Evolutionary conservation across 306 rosid genomes (phyloP).

Genomic region (Trifolium dubium): DNA sequence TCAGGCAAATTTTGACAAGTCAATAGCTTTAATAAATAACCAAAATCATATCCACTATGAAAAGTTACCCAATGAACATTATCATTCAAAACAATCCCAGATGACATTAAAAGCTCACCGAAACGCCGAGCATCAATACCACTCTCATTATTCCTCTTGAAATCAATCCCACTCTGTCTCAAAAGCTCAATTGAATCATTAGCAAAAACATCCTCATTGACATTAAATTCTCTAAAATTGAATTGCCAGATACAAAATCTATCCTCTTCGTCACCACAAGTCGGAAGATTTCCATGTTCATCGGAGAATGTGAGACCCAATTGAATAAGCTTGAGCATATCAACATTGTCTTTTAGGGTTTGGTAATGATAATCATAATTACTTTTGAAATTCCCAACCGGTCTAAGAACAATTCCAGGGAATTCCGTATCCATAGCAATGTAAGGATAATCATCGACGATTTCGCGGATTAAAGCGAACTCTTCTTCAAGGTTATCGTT

Average conservation of each 20-base stretch:
- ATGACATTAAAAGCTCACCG: conserved; percentile 54
- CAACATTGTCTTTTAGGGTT: conserved; percentile 59
- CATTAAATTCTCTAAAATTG: conserved; percentile 57
- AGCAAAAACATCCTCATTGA: conserved; percentile 57
- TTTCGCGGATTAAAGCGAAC: conserved; percentile 48
- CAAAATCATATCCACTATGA: conserved; percentile 61
- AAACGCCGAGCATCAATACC: conserved; percentile 54
- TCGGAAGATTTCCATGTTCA: conserved; percentile 54
- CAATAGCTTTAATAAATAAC: conserved; percentile 54
- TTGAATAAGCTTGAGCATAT: conserved; percentile 56
- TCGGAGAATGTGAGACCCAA: conserved; percentile 59
- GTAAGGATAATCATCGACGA: conserved; percentile 56
- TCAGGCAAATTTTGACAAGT: conserved; percentile 57
- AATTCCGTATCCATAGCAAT: conserved; percentile 63
- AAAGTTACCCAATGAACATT: conserved; percentile 58
- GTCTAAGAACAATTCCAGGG: conserved; percentile 56
- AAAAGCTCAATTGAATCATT: conserved; percentile 59
- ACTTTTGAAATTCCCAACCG: conserved; percentile 57
- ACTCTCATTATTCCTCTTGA: conserved; percentile 46
- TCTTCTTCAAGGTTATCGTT: conserved; percentile 54
- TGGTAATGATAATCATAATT: conserved; percentile 56
- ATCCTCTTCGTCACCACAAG: conserved; percentile 9
- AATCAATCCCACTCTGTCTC: conserved; percentile 60
- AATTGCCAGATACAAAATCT: conserved; percentile 59
- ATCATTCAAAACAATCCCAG: conserved; percentile 57